These are phyloP conservation scores for Pelargonium cotyledonis DNA, from an alignment of 441 rosid species.

Conservation along the genomic window DNA sequence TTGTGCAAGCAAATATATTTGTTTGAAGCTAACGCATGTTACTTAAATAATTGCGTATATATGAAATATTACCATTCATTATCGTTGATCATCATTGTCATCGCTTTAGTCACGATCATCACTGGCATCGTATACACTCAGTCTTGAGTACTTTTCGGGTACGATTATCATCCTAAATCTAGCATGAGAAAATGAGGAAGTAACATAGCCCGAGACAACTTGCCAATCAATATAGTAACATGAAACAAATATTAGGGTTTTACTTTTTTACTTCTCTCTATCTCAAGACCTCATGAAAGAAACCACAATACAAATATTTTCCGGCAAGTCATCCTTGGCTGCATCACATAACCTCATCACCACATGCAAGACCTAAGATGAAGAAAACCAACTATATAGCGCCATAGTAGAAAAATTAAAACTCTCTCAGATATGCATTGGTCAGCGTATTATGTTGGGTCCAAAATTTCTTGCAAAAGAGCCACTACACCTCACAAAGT, in stretches of 20 bases:
- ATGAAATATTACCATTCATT: no score
- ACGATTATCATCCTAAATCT: conserved; percentile 40
- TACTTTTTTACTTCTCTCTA: not conserved
- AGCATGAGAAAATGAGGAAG: conserved; percentile 58
- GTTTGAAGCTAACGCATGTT: no score
- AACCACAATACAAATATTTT: not conserved
- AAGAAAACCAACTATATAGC: conserved; percentile 2
- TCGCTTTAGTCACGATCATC: no score
- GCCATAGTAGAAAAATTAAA: not conserved
- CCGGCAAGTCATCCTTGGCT: conserved; percentile 99
- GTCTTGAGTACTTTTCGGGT: not conserved
- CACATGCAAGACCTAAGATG: conserved; percentile 73
- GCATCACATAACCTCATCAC: conserved; percentile 41
- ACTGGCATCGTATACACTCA: not conserved
- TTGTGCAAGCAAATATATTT: no score
- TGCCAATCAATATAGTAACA: conserved; percentile 35
- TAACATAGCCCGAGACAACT: conserved; percentile 56
- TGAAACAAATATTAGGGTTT: not conserved
- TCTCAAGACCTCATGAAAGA: no score
- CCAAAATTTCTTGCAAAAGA: not conserved
- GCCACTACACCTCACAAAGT: not conserved
- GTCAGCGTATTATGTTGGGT: not conserved
- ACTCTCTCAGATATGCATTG: no score
- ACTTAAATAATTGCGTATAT: no score
- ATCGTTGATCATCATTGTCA: no score